These are phyloP conservation scores for Angomonas desouzai DNA, from an alignment of 208 protist species.

Conservation along the genomic window DNA sequence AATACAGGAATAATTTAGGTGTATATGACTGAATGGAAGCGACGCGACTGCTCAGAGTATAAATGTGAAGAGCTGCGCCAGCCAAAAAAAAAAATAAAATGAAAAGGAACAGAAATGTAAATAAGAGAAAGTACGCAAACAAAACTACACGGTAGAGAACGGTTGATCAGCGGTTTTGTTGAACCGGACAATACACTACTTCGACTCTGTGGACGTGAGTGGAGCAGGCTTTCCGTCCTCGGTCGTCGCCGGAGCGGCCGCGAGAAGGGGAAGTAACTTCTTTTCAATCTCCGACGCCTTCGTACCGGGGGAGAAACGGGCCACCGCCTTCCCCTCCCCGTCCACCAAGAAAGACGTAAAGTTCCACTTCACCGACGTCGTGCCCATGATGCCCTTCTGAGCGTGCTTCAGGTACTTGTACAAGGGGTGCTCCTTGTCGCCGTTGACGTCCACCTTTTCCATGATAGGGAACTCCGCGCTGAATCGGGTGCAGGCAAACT, in stretches of 20 bases:
- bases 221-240: neutral
- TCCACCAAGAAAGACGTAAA: slow-evolving; percentile 92
- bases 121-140: no score
- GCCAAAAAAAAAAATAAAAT: no score
- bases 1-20: no score
- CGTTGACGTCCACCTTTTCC: slow-evolving; percentile 90
- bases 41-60: no score
- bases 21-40: no score
- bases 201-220: neutral
- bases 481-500: slow-evolving; percentile 61
- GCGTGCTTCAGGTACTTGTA: slow-evolving; percentile 81
- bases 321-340: slow-evolving; percentile 57
- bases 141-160: no score
- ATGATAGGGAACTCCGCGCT: slow-evolving; percentile 82
- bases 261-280: slow-evolving; percentile 51
- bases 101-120: no score
- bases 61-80: no score
- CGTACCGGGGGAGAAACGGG: slow-evolving; percentile 70
- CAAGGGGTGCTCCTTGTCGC: slow-evolving; percentile 68
- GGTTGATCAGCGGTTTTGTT: no score
- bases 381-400: slow-evolving; percentile 57
- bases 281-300: slow-evolving; percentile 55
- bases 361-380: slow-evolving; percentile 90
- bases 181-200: neutral
- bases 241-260: neutral